A percentile compares a stretch with the other conserved stretches of the same genome.
phyloP scores from a whole-genome alignment of 2,329 filamentous ascomycete genomes.

The Stromatinia cepivora region DNA sequence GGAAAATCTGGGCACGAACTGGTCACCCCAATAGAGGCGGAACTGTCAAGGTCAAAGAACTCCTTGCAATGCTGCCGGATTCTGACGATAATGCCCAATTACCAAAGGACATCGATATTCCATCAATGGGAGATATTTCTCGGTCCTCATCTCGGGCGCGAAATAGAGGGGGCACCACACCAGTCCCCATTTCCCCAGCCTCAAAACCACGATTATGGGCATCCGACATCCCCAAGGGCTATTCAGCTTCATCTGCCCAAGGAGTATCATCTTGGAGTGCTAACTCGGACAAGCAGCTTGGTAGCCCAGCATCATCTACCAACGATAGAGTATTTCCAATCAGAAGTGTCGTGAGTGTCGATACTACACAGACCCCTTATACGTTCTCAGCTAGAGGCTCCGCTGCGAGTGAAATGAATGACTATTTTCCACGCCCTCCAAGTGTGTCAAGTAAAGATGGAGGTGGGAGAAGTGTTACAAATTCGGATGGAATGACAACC shows the following conservation, averaged over 20 bases:
- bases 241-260: slow-evolving; percentile 15
- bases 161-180: neutral
- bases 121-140: slow-evolving; percentile 8
- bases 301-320: slow-evolving; percentile 25
- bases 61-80: slow-evolving; percentile 17
- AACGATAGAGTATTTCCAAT: slow-evolving; percentile 38
- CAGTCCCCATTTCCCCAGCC: slow-evolving; percentile 4
- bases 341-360: slow-evolving; percentile 37
- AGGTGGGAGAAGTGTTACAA: neutral
- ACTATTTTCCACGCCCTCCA: slow-evolving; percentile 30
- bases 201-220: slow-evolving; percentile 19
- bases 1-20: neutral
- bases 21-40: slow-evolving; percentile 7
- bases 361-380: slow-evolving; percentile 34
- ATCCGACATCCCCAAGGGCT: slow-evolving; percentile 19
- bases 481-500: slow-evolving; percentile 16
- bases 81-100: neutral
- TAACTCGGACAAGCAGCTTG: slow-evolving; percentile 29
- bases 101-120: neutral
- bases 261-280: slow-evolving; percentile 28
- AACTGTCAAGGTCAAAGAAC: slow-evolving; percentile 10
- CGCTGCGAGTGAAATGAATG: slow-evolving; percentile 26
- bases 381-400: slow-evolving; percentile 25
- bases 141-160: slow-evolving; percentile 14
- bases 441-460: slow-evolving; percentile 14